These are phyloP conservation scores for Aureobasidium namibiae DNA, from an alignment of 2,329 filamentous ascomycete species.

Conservation along the genomic window DNA sequence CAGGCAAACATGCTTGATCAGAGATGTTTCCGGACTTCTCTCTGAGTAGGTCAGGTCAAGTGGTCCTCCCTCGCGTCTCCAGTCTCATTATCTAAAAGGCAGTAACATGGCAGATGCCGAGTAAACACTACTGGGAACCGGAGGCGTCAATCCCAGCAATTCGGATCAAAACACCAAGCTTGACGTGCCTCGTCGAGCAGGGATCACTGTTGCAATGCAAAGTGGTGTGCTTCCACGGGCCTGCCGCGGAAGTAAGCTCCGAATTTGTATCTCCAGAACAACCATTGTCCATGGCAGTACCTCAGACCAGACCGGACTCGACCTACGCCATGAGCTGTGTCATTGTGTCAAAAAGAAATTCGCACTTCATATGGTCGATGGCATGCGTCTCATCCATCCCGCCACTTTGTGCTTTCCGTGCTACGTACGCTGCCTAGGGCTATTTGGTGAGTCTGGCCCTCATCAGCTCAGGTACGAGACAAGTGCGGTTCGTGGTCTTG, in stretches of 20 bases:
- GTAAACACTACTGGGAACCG: not conserved
- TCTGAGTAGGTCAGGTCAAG: not conserved
- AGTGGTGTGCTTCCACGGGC: not conserved
- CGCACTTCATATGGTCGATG: not conserved
- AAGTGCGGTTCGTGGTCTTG: not conserved
- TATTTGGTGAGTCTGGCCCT: not conserved
- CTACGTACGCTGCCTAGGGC: not conserved
- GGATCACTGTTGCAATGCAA: not conserved
- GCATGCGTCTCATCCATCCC: not conserved
- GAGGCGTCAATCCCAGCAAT: not conserved
- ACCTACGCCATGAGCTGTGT: not conserved
- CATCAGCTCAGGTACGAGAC: not conserved
- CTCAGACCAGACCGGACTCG: not conserved
- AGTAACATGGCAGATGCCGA: not conserved
- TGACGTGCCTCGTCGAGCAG: constrained; percentile 1
- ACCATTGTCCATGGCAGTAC: not conserved
- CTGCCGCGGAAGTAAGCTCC: not conserved
- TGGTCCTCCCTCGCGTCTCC: not conserved
- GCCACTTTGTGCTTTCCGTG: not conserved
- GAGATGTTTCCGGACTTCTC: not conserved
- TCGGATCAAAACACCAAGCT: not conserved
- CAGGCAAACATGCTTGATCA: not conserved
- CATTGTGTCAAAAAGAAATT: not conserved
- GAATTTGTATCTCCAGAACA: not conserved
- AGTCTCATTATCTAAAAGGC: not conserved